Evolutionary conservation across 2,329 filamentous ascomycete genomes (phyloP), one percentile per base, ranked within the genome.

Genomic region (Claviceps quebecensis): DNA sequence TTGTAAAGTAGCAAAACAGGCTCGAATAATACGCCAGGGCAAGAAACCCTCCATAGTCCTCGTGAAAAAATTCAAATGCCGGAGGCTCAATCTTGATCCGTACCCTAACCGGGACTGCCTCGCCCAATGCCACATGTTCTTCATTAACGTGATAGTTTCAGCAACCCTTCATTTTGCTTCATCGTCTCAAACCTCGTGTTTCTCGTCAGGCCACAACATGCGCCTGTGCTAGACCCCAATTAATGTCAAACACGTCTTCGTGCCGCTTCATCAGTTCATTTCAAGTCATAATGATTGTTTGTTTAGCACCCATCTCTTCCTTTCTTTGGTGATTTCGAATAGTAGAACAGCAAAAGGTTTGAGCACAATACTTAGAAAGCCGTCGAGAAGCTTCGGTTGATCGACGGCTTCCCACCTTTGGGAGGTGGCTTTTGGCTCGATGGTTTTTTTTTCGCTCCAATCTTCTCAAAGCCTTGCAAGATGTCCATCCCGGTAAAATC

Each of bases 381-480:
- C 29, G 62, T 66, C 17, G 64, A 59, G 44, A 59, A 65, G 56
- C 63, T 66, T 56, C 64, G 60, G 38, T 60, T 59, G 13, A 66
- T 47, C 5, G 56, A 50, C 17, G 62, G 63, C 43, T 65, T 66
- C 46, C 51, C 58, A 52, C 51, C 56, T 52, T 59, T 59, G 37
- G 60, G 55, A 41, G 58, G 63, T 54, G 63, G 62, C 54, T 64
- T 50, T 37, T 49, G 52, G 17, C 43, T 65, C 53, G 62, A 52
- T 52, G 59, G 44, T 55, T 69, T 63, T 34, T 62, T 61, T 56
- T 62, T 70, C 45, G 72, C 69, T 46, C 84, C 84, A 62, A 89
- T 88, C 69, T 83, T 85, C 62, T 84, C 79, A 59, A 88, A 89
- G 9, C 84, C 84, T 61, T 86, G 81, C 45, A 86, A 75, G 56